Percentiles rank a stretch among this genome's conserved stretches.
Evolutionary conservation across 2,329 filamentous ascomycete species (phyloP).

Genomic region (Fusarium nanum): DNA sequence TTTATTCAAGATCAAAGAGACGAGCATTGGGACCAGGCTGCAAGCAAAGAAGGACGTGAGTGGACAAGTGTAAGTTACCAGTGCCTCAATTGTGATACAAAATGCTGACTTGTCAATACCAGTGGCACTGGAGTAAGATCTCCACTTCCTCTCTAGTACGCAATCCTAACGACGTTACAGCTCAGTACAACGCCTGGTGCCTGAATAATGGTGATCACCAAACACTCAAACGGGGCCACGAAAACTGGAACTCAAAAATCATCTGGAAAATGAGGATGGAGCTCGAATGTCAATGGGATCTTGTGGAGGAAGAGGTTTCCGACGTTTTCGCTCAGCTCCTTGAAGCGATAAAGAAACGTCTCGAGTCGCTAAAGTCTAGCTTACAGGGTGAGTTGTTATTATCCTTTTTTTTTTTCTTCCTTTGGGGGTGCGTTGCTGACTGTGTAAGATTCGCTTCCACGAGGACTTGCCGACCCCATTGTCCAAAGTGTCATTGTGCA

Average conservation of each 20-base stretch:
- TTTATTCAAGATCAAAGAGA: conserved; percentile 13
- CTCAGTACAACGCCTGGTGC: conserved; percentile 50
- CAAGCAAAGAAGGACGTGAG: conserved; percentile 16
- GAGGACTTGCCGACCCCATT: neutral
- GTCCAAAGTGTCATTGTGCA: neutral
- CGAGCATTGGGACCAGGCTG: conserved; percentile 32
- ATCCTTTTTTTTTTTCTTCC: no score
- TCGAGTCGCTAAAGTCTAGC: neutral
- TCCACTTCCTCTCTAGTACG: rapidly evolving
- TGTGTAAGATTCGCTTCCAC: neutral
- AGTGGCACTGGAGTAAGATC: conserved; percentile 43
- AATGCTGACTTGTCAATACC: neutral
- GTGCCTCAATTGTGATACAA: rapidly evolving
- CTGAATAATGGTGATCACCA: conserved; percentile 43
- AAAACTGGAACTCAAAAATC: conserved; percentile 50
- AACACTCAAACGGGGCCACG: conserved; percentile 24
- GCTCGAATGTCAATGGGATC: conserved; percentile 44
- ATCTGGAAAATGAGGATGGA: conserved; percentile 51
- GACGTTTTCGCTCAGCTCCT: conserved; percentile 12
- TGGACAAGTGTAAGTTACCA: conserved; percentile 37
- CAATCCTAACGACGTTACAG: conserved; percentile 25
- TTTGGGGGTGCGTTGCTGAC: neutral
- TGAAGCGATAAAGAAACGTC: neutral
- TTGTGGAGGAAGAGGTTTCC: conserved; percentile 46
- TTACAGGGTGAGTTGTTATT: no score